phyloP scores from a whole-genome alignment of 192 early-diverging fungal genomes.

The Coemansia sp. region DNA sequence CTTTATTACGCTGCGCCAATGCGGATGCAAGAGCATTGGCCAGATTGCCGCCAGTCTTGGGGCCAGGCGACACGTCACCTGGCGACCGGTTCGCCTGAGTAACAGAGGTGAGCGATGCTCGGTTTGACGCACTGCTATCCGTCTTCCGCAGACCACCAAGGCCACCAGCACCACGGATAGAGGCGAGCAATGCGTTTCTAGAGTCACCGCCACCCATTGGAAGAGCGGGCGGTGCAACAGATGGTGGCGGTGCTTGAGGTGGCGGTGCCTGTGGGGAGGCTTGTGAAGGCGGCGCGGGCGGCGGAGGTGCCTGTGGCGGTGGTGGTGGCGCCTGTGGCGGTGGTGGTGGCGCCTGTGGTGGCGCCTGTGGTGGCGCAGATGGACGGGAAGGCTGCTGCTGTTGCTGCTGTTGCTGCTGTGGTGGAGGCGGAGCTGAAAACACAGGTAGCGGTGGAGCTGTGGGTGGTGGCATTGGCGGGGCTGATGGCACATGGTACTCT shows the following conservation, averaged over 20 bases:
- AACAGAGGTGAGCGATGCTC: conserved; percentile 22
- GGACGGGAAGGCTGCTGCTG: conserved; percentile 3
- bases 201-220: conserved; percentile 25
- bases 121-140: conserved; percentile 20
- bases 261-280: conserved; percentile 22
- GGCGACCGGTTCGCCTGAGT: conserved; percentile 31
- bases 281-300: conserved; percentile 3
- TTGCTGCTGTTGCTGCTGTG: background rate
- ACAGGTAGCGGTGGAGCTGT: background rate
- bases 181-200: conserved; percentile 33
- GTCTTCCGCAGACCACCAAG: conserved; percentile 41
- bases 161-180: conserved; percentile 46
- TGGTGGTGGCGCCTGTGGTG: conserved; percentile 10
- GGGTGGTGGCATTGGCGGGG: conserved; percentile 14
- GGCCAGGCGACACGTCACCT: conserved; percentile 36
- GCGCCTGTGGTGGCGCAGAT: conserved; percentile 13
- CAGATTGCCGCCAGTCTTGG: conserved; percentile 45
- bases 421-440: background rate
- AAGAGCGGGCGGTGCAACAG: conserved; percentile 5
- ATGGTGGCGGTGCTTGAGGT: conserved; percentile 1
- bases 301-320: conserved; percentile 7
- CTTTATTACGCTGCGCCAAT: conserved; percentile 49
- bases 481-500: conserved; percentile 10
- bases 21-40: conserved; percentile 51
- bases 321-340: conserved; percentile 6